Percentiles rank a stretch among this genome's conserved stretches.
Evolutionary conservation across 2,329 filamentous ascomycete genomes (phyloP).

Genomic region (Zopfia rhizophila): DNA sequence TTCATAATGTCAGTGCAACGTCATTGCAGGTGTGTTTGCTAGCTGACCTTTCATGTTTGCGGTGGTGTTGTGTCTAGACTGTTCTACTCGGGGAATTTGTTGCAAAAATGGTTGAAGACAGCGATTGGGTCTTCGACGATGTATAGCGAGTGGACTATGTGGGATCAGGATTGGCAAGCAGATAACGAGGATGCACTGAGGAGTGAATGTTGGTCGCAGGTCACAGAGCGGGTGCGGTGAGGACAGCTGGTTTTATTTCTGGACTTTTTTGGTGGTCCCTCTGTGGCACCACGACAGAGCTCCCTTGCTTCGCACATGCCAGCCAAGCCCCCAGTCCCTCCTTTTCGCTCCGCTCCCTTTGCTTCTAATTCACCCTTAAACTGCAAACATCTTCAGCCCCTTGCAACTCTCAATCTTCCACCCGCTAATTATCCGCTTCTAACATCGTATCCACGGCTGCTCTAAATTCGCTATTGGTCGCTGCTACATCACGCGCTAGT

Average conservation of each 20-base stretch:
- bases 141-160: slow-evolving; percentile 20
- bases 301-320: slow-evolving; percentile 36
- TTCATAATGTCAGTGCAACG: slow-evolving; percentile 51
- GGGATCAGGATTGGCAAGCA: neutral
- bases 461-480: slow-evolving; percentile 24
- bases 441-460: slow-evolving; percentile 31
- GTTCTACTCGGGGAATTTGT: slow-evolving; percentile 13
- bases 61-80: slow-evolving; percentile 31
- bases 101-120: slow-evolving; percentile 18
- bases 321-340: slow-evolving; percentile 22
- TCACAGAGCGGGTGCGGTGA: slow-evolving; percentile 16
- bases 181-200: slow-evolving; percentile 7
- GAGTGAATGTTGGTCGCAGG: slow-evolving; percentile 11
- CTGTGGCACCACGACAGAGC: slow-evolving; percentile 23
- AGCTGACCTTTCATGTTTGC: slow-evolving; percentile 53
- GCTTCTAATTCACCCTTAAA: slow-evolving; percentile 11
- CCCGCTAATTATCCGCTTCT: slow-evolving; percentile 34
- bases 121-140: slow-evolving; percentile 27
- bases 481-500: slow-evolving; percentile 37
- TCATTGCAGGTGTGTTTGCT: neutral
- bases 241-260: slow-evolving; percentile 38
- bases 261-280: slow-evolving; percentile 16
- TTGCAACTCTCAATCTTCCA: slow-evolving; percentile 23
- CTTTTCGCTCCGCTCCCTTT: slow-evolving; percentile 26
- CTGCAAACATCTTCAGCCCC: slow-evolving; percentile 29